A percentile compares a stretch with the other conserved stretches of the same genome.
phyloP scores from a whole-genome alignment of 176 grass and related monocot genomes.

The Thinopyrum elongatum region DNA sequence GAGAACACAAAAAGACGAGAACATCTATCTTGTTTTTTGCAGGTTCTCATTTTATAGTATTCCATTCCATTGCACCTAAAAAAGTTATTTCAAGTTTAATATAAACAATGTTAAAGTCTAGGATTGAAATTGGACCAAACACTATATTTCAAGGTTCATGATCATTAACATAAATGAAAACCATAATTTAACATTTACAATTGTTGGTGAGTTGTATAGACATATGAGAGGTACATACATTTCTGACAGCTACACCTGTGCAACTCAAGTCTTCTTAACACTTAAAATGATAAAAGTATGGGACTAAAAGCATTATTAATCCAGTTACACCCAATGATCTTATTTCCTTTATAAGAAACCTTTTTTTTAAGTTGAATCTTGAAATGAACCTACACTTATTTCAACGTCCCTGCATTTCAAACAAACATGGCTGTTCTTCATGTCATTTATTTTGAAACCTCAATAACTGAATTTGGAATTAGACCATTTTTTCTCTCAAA shows the following conservation, averaged over 20 bases:
- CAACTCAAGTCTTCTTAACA: not conserved
- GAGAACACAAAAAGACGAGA: not conserved
- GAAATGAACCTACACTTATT: not conserved
- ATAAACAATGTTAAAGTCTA: not conserved
- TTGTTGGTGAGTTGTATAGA: not conserved
- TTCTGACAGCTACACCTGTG: not conserved
- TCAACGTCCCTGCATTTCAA: not conserved
- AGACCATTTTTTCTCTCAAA: conserved; percentile 7
- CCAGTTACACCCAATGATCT: not conserved
- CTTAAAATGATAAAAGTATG: not conserved
- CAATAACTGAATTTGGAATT: conserved; percentile 1
- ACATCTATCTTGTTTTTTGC: not conserved
- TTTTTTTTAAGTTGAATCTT: not conserved
- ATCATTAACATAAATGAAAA: not conserved
- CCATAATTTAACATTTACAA: conserved; percentile 12
- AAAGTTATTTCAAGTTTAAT: not conserved
- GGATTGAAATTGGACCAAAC: not conserved
- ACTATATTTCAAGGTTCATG: not conserved
- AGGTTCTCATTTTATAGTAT: not conserved
- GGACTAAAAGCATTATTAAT: conserved; percentile 19
- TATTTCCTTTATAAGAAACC: conserved; percentile 1
- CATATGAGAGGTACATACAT: not conserved
- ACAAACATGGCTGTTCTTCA: not conserved
- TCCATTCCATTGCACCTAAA: not conserved
- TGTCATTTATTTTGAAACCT: conserved; percentile 1